Conservation (phyloP, 805 yeast genomes). For the Candida silvicultrix region DNA sequence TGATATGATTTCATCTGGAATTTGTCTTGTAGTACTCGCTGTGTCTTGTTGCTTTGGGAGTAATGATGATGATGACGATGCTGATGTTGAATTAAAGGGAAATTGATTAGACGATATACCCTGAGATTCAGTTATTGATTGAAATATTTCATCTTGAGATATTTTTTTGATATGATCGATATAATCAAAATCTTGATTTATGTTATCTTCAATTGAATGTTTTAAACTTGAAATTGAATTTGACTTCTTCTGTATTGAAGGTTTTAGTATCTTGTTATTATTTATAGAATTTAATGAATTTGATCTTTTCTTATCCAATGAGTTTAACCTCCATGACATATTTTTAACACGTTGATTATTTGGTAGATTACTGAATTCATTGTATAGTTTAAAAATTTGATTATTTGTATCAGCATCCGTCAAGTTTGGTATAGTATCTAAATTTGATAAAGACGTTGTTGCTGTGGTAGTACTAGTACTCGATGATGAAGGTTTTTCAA, state of each 20-base stretch:
- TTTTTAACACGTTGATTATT: slow-evolving; percentile 4
- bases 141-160: slow-evolving; percentile 30
- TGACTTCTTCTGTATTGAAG: no score
- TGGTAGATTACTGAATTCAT: neutral
- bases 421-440: neutral
- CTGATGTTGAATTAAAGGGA: neutral
- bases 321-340: slow-evolving; percentile 6
- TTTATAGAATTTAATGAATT: neutral
- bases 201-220: slow-evolving; percentile 34
- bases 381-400: neutral
- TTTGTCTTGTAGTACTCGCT: slow-evolving; percentile 5
- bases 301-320: neutral
- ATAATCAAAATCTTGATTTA: slow-evolving; percentile 59
- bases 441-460: no score
- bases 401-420: no score
- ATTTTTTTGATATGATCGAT: slow-evolving; percentile 54
- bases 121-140: neutral
- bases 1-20: neutral
- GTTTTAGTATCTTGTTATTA: neutral
- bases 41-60: neutral
- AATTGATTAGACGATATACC: neutral
- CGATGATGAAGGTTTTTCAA: neutral
- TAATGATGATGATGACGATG: neutral
- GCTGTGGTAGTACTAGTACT: no score
- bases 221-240: neutral